phyloP scores from a whole-genome alignment of 2,329 filamentous ascomycete genomes.

The Hypoxylon sp. region DNA sequence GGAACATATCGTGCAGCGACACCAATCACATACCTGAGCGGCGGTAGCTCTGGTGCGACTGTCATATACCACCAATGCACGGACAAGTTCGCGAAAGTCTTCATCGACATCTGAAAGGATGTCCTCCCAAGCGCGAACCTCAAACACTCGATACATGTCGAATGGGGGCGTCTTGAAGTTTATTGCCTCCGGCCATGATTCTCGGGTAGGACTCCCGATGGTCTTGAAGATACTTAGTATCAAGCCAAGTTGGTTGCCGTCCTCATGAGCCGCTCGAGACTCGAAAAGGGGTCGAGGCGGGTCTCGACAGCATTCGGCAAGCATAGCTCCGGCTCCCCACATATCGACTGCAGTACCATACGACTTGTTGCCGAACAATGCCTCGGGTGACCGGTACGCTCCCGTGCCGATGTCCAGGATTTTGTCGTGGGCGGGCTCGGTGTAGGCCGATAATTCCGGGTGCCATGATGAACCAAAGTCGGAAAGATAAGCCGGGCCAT shows the following conservation, averaged over 20 bases:
- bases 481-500: constrained; percentile 80
- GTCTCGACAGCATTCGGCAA: constrained; percentile 76
- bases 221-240: constrained; percentile 94
- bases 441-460: constrained; percentile 64
- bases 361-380: constrained; percentile 82
- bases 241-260: constrained; percentile 91
- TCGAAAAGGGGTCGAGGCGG: constrained; percentile 79
- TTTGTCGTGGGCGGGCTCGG: constrained; percentile 76
- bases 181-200: constrained; percentile 84
- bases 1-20: neutral
- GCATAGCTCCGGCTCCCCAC: constrained; percentile 87
- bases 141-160: constrained; percentile 86
- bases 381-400: constrained; percentile 88
- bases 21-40: constrained; percentile 58
- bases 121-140: constrained; percentile 73
- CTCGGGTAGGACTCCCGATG: constrained; percentile 84
- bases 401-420: constrained; percentile 95
- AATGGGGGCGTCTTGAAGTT: constrained; percentile 81
- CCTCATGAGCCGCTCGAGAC: constrained; percentile 75
- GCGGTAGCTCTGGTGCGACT: constrained; percentile 75
- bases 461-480: constrained; percentile 96
- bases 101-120: constrained; percentile 72
- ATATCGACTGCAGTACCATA: constrained; percentile 84
- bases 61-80: constrained; percentile 77
- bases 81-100: constrained; percentile 73